A percentile compares a stretch with the other conserved stretches of the same genome.
Evolutionary conservation across 2,329 filamentous ascomycete species (phyloP).

Genomic region (Colletotrichum tamarilloi): DNA sequence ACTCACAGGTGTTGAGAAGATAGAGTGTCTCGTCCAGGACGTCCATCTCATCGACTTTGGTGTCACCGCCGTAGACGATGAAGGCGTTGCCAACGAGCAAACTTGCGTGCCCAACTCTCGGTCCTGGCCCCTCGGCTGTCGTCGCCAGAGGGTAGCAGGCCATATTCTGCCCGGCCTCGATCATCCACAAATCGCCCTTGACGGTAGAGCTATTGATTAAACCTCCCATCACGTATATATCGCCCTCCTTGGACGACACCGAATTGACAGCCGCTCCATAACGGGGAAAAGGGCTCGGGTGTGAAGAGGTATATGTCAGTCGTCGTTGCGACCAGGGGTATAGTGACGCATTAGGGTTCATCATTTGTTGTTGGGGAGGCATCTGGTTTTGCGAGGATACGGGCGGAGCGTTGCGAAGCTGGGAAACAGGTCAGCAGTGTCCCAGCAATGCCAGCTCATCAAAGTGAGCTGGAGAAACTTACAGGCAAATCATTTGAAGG

Average conservation of each 20-base stretch:
- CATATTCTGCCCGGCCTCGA: conserved; percentile 89
- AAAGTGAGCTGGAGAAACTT: conserved; percentile 50
- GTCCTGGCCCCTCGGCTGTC: conserved; percentile 92
- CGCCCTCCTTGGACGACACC: conserved; percentile 92
- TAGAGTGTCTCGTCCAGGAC: conserved; percentile 95
- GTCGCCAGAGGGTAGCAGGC: conserved; percentile 92
- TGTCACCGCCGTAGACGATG: conserved; percentile 98
- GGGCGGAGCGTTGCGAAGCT: conserved; percentile 67
- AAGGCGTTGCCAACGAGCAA: conserved; percentile 97
- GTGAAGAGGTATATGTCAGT: conserved; percentile 84
- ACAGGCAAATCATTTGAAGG: conserved; percentile 53
- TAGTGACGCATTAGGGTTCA: conserved; percentile 78
- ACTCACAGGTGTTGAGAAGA: conserved; percentile 95
- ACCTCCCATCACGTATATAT: conserved; percentile 97
- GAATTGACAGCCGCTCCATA: conserved; percentile 98
- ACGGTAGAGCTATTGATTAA: conserved; percentile 95
- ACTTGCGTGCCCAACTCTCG: conserved; percentile 93
- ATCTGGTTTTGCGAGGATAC: conserved; percentile 40
- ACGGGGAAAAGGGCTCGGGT: conserved; percentile 90
- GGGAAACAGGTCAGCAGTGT: conserved; percentile 26
- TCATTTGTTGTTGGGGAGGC: conserved; percentile 30
- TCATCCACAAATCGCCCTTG: conserved; percentile 97
- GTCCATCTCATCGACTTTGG: conserved; percentile 94
- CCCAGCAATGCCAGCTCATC: conserved; percentile 43
- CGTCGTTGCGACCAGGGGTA: conserved; percentile 97